Evolutionary conservation across 2,329 filamentous ascomycete genomes (phyloP).

Genomic region (Xylariales sp.): DNA sequence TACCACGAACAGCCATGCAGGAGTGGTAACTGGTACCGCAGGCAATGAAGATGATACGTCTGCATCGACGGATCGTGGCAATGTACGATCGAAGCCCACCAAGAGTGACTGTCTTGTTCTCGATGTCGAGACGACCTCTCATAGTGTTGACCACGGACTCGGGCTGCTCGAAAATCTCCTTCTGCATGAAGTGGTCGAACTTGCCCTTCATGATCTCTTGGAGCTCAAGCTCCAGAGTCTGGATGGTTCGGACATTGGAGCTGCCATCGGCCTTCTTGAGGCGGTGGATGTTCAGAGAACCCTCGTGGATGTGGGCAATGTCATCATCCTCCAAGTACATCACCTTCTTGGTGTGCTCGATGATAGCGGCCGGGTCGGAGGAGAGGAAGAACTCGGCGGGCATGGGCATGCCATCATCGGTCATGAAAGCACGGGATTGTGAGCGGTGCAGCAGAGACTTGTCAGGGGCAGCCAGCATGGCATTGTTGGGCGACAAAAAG

Average conservation of each 20-base stretch:
- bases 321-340: constrained; percentile 99
- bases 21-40: constrained; percentile 98
- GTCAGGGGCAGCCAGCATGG: constrained; percentile 82
- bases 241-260: constrained; percentile 95
- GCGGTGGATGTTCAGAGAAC: constrained; percentile 97
- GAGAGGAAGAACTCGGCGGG: constrained; percentile 99
- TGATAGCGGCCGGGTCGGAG: constrained; percentile 95
- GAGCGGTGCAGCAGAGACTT: constrained; percentile 98
- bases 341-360: constrained; percentile 99
- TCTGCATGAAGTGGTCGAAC: constrained; percentile 99
- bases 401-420: constrained; percentile 95
- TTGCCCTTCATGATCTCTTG: constrained; percentile 99
- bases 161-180: constrained; percentile 99
- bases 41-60: constrained; percentile 97
- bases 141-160: constrained; percentile 99
- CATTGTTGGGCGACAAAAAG: constrained; percentile 59
- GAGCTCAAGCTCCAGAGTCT: constrained; percentile 97
- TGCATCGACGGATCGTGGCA: constrained; percentile 90
- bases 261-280: constrained; percentile 94
- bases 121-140: constrained; percentile 93
- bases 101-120: constrained; percentile 91
- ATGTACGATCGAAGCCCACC: constrained; percentile 97
- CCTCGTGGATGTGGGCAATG: constrained; percentile 99
- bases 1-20: constrained; percentile 97
- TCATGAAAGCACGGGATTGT: constrained; percentile 97